Conservation (phyloP, 257 asterid genomes). For the Euphrasia confusa region DNA sequence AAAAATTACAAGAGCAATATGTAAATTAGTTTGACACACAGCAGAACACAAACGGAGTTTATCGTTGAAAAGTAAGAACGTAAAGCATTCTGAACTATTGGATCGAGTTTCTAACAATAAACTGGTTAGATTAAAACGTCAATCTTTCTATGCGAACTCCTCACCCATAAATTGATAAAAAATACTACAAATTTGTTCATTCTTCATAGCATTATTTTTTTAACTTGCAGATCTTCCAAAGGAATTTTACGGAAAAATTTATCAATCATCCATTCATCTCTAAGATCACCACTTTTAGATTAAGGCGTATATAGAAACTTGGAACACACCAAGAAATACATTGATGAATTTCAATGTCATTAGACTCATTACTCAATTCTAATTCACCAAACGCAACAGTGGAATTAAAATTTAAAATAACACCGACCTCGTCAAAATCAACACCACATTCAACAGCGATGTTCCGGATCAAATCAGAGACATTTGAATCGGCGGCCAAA, state of each 20-base stretch:
- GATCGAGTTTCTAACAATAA: not conserved
- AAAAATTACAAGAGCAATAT: not conserved
- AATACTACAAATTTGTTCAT: not conserved
- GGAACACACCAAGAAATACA: not conserved
- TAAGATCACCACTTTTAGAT: no score
- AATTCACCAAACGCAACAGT: not conserved
- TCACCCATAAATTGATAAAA: not conserved
- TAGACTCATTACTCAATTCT: not conserved
- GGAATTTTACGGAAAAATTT: no score
- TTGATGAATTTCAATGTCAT: not conserved
- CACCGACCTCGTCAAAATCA: conserved; percentile 43
- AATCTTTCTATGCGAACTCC: not conserved
- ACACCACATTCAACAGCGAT: conserved; percentile 61
- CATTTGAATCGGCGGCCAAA: conserved; percentile 68
- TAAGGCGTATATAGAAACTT: no score
- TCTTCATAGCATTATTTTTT: not conserved
- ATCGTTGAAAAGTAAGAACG: not conserved
- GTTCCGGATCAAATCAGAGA: conserved; percentile 65
- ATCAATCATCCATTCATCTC: no score
- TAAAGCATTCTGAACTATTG: not conserved
- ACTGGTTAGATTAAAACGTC: no score
- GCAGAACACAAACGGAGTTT: no score
- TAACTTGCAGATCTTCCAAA: not conserved
- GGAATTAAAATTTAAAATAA: not conserved
- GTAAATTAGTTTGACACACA: no score